These are phyloP conservation scores for Kokia cookei DNA, from an alignment of 441 rosid species.

Conservation along the genomic window DNA sequence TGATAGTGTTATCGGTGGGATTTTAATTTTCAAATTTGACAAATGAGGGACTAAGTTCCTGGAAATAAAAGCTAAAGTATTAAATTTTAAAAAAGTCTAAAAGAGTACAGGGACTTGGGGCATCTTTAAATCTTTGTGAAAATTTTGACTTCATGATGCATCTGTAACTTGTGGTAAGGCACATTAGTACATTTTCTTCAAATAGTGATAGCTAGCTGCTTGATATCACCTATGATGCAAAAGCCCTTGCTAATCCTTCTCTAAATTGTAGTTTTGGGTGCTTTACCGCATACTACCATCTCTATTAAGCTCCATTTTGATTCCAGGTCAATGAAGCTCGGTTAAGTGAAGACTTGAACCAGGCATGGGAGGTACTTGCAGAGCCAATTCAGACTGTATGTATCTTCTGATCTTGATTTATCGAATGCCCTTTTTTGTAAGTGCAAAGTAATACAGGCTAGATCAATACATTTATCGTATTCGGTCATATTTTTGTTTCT, in stretches of 20 bases:
- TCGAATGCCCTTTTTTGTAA: background rate
- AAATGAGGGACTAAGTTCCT: no score
- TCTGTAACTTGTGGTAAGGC: background rate
- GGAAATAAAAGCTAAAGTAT: no score
- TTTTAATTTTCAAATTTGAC: no score
- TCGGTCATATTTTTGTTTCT: background rate
- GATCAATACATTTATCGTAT: background rate
- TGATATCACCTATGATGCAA: background rate
- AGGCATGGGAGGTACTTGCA: constrained; percentile 91
- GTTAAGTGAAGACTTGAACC: constrained; percentile 71
- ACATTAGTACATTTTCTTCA: background rate
- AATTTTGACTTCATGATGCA: background rate
- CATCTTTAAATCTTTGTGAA: background rate
- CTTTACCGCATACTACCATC: background rate
- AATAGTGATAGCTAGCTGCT: background rate
- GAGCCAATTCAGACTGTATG: constrained; percentile 90
- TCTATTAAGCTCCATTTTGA: background rate
- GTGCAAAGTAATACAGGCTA: background rate
- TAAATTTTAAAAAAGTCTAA: no score
- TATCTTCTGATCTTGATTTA: background rate
- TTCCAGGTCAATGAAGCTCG: constrained; percentile 73
- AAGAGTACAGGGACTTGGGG: no score
- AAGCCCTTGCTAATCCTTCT: background rate
- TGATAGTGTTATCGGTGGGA: no score
- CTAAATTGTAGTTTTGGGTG: background rate